phyloP scores from a whole-genome alignment of 805 yeast genomes.

The Saccharomyces eubayanus region DNA sequence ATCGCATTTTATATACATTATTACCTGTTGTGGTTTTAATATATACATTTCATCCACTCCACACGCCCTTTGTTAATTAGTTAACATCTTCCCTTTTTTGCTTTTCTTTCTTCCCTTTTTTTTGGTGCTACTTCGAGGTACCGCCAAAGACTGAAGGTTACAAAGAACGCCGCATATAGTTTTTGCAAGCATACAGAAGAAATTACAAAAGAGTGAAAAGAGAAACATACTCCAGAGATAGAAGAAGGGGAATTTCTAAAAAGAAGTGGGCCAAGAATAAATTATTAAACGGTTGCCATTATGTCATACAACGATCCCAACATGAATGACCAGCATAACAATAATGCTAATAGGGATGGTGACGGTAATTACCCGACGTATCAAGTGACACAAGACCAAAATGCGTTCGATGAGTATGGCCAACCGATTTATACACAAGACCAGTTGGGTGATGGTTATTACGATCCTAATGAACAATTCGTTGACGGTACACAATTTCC shows the following conservation, averaged over 20 bases:
- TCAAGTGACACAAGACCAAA: slow-evolving; percentile 16
- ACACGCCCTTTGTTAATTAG: not conserved
- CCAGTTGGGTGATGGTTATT: slow-evolving; percentile 30
- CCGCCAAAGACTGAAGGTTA: not conserved
- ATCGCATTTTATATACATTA: not conserved
- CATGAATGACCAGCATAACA: slow-evolving; percentile 19
- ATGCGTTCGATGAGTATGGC: slow-evolving; percentile 30
- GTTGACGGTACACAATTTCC: not conserved
- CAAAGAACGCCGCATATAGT: not conserved
- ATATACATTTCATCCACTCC: not conserved
- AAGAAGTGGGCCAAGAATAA: not conserved
- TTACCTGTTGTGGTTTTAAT: not conserved
- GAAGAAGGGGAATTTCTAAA: not conserved
- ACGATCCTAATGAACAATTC: slow-evolving; percentile 15
- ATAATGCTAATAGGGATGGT: slow-evolving; percentile 19
- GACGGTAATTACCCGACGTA: slow-evolving; percentile 16
- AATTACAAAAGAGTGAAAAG: not conserved
- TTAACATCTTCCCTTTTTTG: not conserved
- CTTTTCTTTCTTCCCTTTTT: not conserved
- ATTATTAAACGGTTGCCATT: not conserved
- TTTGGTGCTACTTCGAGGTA: not conserved
- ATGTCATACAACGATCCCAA: slow-evolving; percentile 13
- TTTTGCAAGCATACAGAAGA: not conserved
- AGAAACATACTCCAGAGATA: not conserved
- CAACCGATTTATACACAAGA: slow-evolving; percentile 30